Percentiles rank a stretch among this genome's conserved stretches.
These are phyloP conservation scores for Auriscalpium orientale DNA, from an alignment of 768 basidiomycete genomes.

Conservation along the genomic window DNA sequence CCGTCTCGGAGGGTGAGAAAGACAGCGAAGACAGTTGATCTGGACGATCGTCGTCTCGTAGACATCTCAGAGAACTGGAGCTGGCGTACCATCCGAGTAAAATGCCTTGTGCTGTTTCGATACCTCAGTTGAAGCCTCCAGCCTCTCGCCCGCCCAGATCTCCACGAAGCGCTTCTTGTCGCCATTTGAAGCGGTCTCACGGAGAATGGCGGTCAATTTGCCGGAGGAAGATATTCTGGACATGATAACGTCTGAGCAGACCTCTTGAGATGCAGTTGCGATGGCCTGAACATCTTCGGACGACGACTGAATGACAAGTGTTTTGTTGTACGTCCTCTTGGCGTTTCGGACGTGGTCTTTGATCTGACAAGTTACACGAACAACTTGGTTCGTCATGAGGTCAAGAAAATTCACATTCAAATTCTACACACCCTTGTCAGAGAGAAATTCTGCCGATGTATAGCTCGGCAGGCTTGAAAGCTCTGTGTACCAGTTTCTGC, in stretches of 20 bases:
- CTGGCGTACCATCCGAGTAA: conserved; percentile 19
- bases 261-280: conserved; percentile 12
- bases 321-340: conserved; percentile 10
- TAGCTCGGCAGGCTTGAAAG: conserved; percentile 7
- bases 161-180: conserved; percentile 22
- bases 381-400: background rate
- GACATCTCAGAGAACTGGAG: background rate
- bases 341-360: conserved; percentile 11
- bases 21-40: conserved; percentile 10
- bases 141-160: conserved; percentile 19
- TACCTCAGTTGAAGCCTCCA: conserved; percentile 10
- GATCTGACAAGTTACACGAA: conserved; percentile 6
- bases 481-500: conserved; percentile 11
- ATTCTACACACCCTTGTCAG: conserved; percentile 9
- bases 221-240: conserved; percentile 18
- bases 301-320: conserved; percentile 7
- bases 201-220: conserved; percentile 16
- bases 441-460: conserved; percentile 9
- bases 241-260: conserved; percentile 14
- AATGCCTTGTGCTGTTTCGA: conserved; percentile 19
- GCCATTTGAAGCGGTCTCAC: conserved; percentile 6
- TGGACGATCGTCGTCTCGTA: background rate
- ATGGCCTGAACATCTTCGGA: conserved; percentile 7
- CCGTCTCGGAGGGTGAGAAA: conserved; percentile 12
- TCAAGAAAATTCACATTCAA: background rate